Evolutionary conservation across 176 grass and related monocot species (phyloP), one percentile per base, ranked within the genome.

Genomic region (Paspalum vaginatum): DNA sequence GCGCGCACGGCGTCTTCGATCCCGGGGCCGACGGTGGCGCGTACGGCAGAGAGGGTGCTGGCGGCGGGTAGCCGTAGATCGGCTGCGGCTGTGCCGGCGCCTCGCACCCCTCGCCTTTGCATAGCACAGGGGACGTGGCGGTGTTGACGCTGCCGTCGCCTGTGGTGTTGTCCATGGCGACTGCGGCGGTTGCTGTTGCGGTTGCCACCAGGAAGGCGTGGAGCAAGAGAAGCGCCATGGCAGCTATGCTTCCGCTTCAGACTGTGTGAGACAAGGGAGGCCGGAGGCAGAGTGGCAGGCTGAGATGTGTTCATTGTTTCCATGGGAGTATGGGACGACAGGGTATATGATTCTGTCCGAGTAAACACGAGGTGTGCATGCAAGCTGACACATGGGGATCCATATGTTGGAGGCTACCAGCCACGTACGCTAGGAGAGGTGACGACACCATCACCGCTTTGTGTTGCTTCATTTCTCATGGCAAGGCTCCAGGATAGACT

Each of bases 341-440:
- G 25, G 5, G 6, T 45, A 77, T 77, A 79, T 83, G 51, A 32
- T 37, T 20, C 20, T 9, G 26, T 39, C 5, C 7, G 47, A 12
- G 14, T 58, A 26, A 39, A 42, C 11, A 50, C 24, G 11, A 45
- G 72, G 45, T 3, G 46, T 7, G 22, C 80, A 88, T 83, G 86
- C 86, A 88, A 16, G 41, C 7, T 43, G 86, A 88, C 86, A 88
- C 86, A 87, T 87, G 79, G 79, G 7, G 13, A 26, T 57, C 53
- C 65, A 82, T 77, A 72, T 82, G 85, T 64, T 75, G 9, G 42
- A 80, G 52, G 51, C 62, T 68, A 38, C 3, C 12, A 26, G 6
- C 4, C 6, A 62, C 43, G 70, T 39, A 14, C n/a, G n/a, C n/a
- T n/a, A 59, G 40, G 44, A 14, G 54, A 54, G 43, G 82, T 37